Percentiles rank a stretch among this genome's conserved stretches.
Evolutionary conservation across 495 filamentous ascomycete species (phyloP).

Genomic region (Chaetomidium leptoderma): DNA sequence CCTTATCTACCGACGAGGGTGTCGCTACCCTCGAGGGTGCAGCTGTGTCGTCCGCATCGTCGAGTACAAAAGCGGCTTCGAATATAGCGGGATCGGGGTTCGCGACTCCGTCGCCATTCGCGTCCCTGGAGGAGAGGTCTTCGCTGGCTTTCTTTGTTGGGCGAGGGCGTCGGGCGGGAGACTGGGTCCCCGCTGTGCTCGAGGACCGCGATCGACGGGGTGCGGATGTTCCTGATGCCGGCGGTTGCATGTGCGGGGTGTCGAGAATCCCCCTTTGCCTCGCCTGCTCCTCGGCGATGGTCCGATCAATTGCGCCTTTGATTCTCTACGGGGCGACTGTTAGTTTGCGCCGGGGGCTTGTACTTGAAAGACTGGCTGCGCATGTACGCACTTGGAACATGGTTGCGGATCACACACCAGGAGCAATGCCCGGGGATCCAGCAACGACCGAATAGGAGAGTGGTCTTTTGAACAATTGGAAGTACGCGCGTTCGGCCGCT

Average conservation of each 20-base stretch:
- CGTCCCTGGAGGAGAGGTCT: slow-evolving; percentile 28
- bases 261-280: slow-evolving; percentile 52
- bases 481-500: no score
- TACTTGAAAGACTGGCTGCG: neutral
- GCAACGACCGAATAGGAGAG: no score
- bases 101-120: slow-evolving; percentile 40
- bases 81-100: slow-evolving; percentile 79
- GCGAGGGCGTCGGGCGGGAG: slow-evolving; percentile 38
- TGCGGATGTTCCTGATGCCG: slow-evolving; percentile 46
- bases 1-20: slow-evolving; percentile 41
- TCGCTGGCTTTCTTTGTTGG: slow-evolving; percentile 49
- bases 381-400: slow-evolving; percentile 37
- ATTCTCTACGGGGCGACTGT: slow-evolving; percentile 56
- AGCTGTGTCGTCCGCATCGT: slow-evolving; percentile 60
- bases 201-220: slow-evolving; percentile 51
- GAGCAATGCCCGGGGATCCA: neutral
- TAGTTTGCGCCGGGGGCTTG: neutral
- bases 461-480: no score
- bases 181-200: slow-evolving; percentile 37
- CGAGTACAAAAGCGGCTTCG: slow-evolving; percentile 75
- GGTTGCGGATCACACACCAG: neutral
- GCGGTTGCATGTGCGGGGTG: slow-evolving; percentile 28
- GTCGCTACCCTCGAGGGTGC: slow-evolving; percentile 45
- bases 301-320: slow-evolving; percentile 78
- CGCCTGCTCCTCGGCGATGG: slow-evolving; percentile 86